phyloP scores from a whole-genome alignment of 768 basidiomycete genomes.

The Tephrocybe sp. region DNA sequence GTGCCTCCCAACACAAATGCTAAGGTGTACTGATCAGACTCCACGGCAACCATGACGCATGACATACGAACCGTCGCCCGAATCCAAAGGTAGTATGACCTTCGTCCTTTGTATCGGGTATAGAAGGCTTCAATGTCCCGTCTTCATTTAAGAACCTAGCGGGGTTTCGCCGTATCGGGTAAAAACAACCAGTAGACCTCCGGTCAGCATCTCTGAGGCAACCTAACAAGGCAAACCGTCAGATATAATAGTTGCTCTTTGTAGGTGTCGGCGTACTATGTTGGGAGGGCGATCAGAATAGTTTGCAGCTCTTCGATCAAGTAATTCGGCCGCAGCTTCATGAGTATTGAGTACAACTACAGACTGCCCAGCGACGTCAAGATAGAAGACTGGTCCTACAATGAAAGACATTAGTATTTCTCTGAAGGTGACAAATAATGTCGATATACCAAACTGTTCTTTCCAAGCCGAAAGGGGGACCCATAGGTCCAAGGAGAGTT shows the following conservation, averaged over 20 bases:
- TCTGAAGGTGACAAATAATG: not conserved
- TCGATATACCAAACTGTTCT: constrained; percentile 16
- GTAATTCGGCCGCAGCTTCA: constrained; percentile 28
- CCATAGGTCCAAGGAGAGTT: constrained; percentile 17
- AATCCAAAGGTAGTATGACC: constrained; percentile 31
- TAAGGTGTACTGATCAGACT: not conserved
- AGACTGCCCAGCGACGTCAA: constrained; percentile 16
- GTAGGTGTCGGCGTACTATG: constrained; percentile 18
- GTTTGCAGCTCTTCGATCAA: constrained; percentile 27
- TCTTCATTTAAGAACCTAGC: no score
- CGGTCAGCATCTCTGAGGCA: constrained; percentile 27
- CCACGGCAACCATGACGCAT: no score
- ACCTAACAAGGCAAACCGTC: not conserved
- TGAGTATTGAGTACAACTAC: constrained; percentile 29
- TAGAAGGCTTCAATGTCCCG: no score
- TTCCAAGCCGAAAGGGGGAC: constrained; percentile 21
- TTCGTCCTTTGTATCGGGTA: constrained; percentile 4
- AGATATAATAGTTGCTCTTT: not conserved
- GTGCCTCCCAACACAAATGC: constrained; percentile 18
- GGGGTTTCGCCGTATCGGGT: constrained; percentile 14
- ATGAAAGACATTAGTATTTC: not conserved
- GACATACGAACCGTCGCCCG: constrained; percentile 21
- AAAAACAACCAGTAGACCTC: constrained; percentile 26
- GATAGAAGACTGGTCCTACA: constrained; percentile 16
- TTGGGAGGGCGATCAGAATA: constrained; percentile 24